phyloP scores from a whole-genome alignment of 306 rosid genomes.

The Arachis stenosperma region DNA sequence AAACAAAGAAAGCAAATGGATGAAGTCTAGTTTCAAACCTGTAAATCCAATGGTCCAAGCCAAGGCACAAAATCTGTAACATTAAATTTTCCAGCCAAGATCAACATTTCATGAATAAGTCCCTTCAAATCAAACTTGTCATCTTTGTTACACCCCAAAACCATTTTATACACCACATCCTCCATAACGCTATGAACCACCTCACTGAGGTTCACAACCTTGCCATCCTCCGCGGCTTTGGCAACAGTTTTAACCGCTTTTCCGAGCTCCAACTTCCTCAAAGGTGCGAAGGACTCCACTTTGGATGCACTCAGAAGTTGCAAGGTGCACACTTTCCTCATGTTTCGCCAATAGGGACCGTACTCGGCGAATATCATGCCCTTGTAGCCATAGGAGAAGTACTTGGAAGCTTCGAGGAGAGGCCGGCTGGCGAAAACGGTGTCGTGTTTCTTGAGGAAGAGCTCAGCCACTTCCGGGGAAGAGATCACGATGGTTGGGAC shows the following conservation, averaged over 20 bases:
- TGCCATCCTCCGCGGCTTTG: background rate
- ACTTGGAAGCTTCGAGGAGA: background rate
- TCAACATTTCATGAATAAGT: background rate
- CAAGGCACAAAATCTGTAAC: slow-evolving; percentile 39
- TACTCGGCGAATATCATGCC: background rate
- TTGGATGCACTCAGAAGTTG: slow-evolving; percentile 5
- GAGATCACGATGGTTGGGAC: background rate
- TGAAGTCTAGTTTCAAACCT: slow-evolving; percentile 15
- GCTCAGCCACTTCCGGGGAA: background rate
- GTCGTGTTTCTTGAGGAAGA: background rate
- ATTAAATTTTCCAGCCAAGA: slow-evolving; percentile 26
- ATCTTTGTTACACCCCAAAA: slow-evolving; percentile 22
- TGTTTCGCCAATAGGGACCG: slow-evolving; percentile 6
- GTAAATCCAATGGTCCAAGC: slow-evolving; percentile 38
- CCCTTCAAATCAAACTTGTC: slow-evolving; percentile 34
- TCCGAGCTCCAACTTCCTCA: background rate
- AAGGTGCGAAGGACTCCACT: background rate
- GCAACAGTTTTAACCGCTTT: background rate
- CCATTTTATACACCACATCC: background rate
- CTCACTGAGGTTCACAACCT: background rate
- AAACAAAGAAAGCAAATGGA: too few relatives aligned
- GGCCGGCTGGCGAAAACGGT: background rate
- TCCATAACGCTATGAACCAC: background rate
- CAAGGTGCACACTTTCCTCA: slow-evolving; percentile 6
- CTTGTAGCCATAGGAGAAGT: background rate